phyloP scores from a whole-genome alignment of 495 filamentous ascomycete species.

The Cercophora sp. region DNA sequence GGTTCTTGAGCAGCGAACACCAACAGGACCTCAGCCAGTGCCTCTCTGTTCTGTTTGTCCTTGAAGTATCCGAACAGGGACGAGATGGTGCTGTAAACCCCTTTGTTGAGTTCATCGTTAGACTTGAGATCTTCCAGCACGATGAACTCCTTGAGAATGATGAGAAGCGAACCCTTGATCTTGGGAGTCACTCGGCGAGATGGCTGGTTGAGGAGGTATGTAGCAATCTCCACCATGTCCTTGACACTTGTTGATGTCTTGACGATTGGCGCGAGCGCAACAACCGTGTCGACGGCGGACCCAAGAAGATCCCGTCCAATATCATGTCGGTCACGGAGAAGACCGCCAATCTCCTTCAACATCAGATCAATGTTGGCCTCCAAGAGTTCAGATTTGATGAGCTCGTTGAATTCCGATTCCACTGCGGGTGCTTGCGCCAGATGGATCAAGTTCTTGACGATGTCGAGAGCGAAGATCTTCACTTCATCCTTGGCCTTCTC shows the following conservation, averaged over 20 bases:
- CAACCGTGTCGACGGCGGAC: conserved; percentile 71
- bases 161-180: conserved; percentile 75
- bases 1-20: conserved; percentile 62
- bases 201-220: conserved; percentile 80
- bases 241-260: conserved; percentile 63
- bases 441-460: conserved; percentile 62
- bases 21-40: conserved; percentile 65
- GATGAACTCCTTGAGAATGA: conserved; percentile 62
- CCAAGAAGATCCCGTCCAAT: conserved; percentile 67
- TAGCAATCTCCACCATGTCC: conserved; percentile 68
- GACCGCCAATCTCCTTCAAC: conserved; percentile 59
- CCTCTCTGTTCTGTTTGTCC: conserved; percentile 66
- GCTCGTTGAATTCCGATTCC: conserved; percentile 53
- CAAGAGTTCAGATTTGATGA: conserved; percentile 61
- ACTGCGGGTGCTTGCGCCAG: conserved; percentile 48
- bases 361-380: conserved; percentile 65
- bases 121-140: conserved; percentile 70
- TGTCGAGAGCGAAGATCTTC: conserved; percentile 73
- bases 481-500: conserved; percentile 84
- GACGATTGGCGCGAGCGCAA: conserved; percentile 69
- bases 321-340: conserved; percentile 55
- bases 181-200: conserved; percentile 72
- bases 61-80: conserved; percentile 84
- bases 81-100: conserved; percentile 59
- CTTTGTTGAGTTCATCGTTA: conserved; percentile 51